Conservation (phyloP, 2,329 filamentous ascomycete species). For the Hypoxylon sp. region DNA sequence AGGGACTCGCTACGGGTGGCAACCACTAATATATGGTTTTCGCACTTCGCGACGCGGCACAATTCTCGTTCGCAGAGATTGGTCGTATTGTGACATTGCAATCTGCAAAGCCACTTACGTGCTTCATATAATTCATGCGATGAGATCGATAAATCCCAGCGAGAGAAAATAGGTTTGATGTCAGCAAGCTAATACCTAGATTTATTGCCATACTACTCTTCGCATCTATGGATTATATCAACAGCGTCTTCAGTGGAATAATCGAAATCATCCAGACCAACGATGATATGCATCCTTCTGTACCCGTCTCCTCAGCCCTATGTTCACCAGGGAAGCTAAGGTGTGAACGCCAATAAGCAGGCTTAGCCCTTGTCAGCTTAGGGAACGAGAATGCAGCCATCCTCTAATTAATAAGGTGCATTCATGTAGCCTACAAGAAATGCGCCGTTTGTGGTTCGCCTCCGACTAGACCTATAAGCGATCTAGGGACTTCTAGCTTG, state of each 20-base stretch:
- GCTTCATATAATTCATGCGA: slow-evolving; percentile 35
- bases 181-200: slow-evolving; percentile 8
- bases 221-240: neutral
- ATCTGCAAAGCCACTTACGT: slow-evolving; percentile 27
- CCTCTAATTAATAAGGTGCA: slow-evolving; percentile 4
- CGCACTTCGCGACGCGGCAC: slow-evolving; percentile 11
- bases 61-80: slow-evolving; percentile 21
- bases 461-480: neutral
- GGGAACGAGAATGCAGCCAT: neutral
- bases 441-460: slow-evolving; percentile 4
- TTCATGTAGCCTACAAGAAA: neutral
- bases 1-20: slow-evolving; percentile 6
- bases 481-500: neutral
- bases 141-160: slow-evolving; percentile 19
- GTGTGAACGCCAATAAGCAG: slow-evolving; percentile 9
- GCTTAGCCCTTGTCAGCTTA: slow-evolving; percentile 15
- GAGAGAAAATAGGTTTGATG: slow-evolving; percentile 14
- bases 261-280: neutral
- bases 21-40: slow-evolving; percentile 13
- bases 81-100: slow-evolving; percentile 28
- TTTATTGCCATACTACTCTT: neutral
- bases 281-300: neutral
- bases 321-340: neutral
- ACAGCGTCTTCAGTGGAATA: neutral
- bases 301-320: slow-evolving; percentile 12